Percentiles rank a stretch among this genome's conserved stretches.
Evolutionary conservation across 768 basidiomycete genomes (phyloP).

Genomic region (Leccinum longicurvipes): DNA sequence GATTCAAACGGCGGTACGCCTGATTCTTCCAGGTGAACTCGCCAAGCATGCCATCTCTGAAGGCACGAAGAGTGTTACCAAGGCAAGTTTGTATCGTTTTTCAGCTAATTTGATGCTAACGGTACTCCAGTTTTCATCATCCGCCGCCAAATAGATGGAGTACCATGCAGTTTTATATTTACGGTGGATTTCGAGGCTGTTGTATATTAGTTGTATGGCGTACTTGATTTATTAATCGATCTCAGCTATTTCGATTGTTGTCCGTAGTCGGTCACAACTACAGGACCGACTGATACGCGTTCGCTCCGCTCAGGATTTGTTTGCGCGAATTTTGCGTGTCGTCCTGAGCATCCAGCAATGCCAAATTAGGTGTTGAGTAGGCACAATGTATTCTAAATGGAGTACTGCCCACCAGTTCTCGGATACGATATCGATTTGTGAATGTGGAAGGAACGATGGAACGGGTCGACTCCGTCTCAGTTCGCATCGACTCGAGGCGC

Average conservation of each 20-base stretch:
- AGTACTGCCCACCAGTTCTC: neutral
- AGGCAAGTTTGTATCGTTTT: conserved; percentile 30
- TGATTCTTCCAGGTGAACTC: conserved; percentile 95
- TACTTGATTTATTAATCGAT: conserved; percentile 31
- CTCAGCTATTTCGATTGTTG: neutral
- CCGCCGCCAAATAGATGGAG: conserved; percentile 38
- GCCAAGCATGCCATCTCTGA: conserved; percentile 99
- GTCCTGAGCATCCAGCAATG: neutral
- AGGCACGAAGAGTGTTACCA: conserved; percentile 76
- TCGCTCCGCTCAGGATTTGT: neutral
- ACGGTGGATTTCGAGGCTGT: conserved; percentile 14
- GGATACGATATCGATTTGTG: neutral
- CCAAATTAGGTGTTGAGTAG: neutral
- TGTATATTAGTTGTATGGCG: conserved; percentile 34
- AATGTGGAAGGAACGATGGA: neutral
- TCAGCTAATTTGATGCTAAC: neutral
- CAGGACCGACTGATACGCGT: neutral
- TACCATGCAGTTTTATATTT: conserved; percentile 15
- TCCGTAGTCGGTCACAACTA: neutral
- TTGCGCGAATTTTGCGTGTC: neutral
- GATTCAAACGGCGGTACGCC: conserved; percentile 93
- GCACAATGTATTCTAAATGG: neutral
- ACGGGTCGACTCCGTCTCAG: neutral
- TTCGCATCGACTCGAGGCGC: neutral
- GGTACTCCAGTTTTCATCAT: conserved; percentile 39